These are phyloP conservation scores for Neonectria magnoliae DNA, from an alignment of 2,329 filamentous ascomycete species.

Conservation along the genomic window DNA sequence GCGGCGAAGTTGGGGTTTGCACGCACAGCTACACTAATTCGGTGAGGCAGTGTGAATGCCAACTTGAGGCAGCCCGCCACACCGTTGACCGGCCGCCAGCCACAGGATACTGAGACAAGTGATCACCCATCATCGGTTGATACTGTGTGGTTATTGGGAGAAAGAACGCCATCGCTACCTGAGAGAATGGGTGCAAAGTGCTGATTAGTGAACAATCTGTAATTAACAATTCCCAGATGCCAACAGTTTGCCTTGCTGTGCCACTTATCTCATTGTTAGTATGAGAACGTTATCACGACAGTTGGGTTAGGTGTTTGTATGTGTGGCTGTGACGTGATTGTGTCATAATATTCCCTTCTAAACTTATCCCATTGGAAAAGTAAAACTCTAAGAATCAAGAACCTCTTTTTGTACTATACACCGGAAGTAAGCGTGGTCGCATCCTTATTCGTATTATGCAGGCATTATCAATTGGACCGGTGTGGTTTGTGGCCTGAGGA, in stretches of 20 bases:
- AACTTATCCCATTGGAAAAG: neutral
- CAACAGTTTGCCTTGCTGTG: neutral
- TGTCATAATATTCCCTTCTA: neutral
- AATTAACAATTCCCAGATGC: neutral
- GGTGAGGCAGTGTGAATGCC: slow-evolving; percentile 16
- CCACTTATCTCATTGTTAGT: neutral
- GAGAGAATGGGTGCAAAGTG: neutral
- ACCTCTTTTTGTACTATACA: neutral
- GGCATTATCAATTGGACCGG: neutral
- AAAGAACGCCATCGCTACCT: neutral
- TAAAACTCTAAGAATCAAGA: neutral
- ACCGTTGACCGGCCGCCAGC: neutral
- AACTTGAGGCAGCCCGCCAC: slow-evolving; percentile 7
- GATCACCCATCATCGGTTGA: too few species aligned
- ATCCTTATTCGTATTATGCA: neutral
- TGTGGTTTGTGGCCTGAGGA: slow-evolving; percentile 25
- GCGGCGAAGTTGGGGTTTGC: neutral
- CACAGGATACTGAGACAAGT: neutral
- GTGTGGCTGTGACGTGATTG: neutral
- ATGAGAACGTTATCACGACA: neutral
- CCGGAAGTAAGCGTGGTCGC: too few species aligned
- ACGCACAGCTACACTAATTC: neutral
- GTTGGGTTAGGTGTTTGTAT: neutral
- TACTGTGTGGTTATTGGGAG: neutral
- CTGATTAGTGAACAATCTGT: neutral